Conservation (phyloP, 805 yeast species). For the Dipodascopsis uninucleata region DNA sequence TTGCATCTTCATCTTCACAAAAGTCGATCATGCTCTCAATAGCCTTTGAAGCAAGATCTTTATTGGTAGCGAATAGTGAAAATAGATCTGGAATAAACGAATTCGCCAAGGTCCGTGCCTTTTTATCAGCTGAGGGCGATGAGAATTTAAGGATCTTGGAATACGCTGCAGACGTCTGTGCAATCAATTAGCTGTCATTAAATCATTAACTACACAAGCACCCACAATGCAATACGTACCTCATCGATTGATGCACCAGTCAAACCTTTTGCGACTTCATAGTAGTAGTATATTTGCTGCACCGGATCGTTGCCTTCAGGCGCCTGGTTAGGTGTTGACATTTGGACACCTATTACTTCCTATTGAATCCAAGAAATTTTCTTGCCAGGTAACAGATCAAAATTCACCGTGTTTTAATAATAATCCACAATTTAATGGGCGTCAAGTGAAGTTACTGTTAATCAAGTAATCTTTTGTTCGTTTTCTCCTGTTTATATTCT, state of each 20-base stretch:
- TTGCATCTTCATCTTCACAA: conserved; percentile 23
- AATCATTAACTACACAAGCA: too few relatives aligned
- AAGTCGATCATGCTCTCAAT: conserved; percentile 22
- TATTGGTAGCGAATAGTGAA: conserved; percentile 7
- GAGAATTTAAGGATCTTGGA: conserved; percentile 11
- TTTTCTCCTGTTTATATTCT: too few relatives aligned
- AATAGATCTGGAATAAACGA: conserved; percentile 23
- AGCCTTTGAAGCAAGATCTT: conserved; percentile 9
- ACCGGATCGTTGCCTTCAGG: conserved; percentile 10
- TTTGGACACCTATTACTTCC: too few relatives aligned
- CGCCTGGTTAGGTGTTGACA: conserved; percentile 1
- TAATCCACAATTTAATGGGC: too few relatives aligned
- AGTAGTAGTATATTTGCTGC: conserved; percentile 18
- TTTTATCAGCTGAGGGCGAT: conserved; percentile 6
- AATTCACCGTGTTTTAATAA: too few relatives aligned
- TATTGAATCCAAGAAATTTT: too few relatives aligned
- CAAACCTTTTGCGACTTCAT: conserved; percentile 19
- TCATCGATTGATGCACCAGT: conserved; percentile 10
- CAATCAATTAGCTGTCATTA: background rate
- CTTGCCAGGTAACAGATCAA: too few relatives aligned
- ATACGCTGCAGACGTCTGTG: conserved; percentile 16
- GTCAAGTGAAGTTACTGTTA: too few relatives aligned
- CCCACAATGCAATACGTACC: conserved; percentile 12
- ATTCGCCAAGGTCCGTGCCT: conserved; percentile 16
- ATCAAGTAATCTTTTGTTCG: too few relatives aligned